phyloP scores from a whole-genome alignment of 768 basidiomycete genomes.

The Phlebiopsis gigantea region DNA sequence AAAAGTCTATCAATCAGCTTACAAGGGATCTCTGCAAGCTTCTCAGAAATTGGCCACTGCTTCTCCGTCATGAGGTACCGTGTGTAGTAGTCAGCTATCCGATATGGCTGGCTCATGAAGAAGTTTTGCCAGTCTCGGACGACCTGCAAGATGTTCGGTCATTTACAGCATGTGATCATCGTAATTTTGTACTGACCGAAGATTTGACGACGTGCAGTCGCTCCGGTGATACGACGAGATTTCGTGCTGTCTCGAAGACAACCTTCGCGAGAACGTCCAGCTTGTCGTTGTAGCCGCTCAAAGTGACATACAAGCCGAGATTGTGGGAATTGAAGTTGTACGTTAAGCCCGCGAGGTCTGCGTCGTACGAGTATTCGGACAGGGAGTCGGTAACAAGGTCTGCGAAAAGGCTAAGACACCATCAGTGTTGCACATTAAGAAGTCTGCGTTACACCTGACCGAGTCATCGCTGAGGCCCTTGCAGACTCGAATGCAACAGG shows the following conservation, averaged over 20 bases:
- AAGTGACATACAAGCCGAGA: conserved; percentile 60
- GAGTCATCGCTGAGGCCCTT: conserved; percentile 66
- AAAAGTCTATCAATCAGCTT: conserved; percentile 28
- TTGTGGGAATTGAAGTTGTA: conserved; percentile 62
- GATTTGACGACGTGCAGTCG: conserved; percentile 81
- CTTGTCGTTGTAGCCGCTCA: conserved; percentile 93
- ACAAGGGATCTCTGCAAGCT: conserved; percentile 71
- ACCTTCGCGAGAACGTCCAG: conserved; percentile 65
- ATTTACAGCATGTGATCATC: not conserved
- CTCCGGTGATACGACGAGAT: conserved; percentile 58
- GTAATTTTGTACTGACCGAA: conserved; percentile 44
- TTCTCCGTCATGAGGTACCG: conserved; percentile 66
- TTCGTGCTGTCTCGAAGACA: conserved; percentile 65
- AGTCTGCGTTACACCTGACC: conserved; percentile 41
- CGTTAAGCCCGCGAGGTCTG: conserved; percentile 81
- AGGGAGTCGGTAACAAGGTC: conserved; percentile 87
- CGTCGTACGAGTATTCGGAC: conserved; percentile 88
- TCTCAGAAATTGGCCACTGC: conserved; percentile 75
- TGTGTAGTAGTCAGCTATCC: conserved; percentile 70
- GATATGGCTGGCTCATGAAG: conserved; percentile 78
- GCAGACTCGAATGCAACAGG: conserved; percentile 58
- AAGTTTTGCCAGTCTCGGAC: conserved; percentile 83
- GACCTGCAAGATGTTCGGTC: conserved; percentile 36
- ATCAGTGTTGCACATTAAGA: not conserved
- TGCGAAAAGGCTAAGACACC: conserved; percentile 55